These are phyloP conservation scores for Rhodotorula paludigena DNA, from an alignment of 768 basidiomycete species.

Conservation along the genomic window DNA sequence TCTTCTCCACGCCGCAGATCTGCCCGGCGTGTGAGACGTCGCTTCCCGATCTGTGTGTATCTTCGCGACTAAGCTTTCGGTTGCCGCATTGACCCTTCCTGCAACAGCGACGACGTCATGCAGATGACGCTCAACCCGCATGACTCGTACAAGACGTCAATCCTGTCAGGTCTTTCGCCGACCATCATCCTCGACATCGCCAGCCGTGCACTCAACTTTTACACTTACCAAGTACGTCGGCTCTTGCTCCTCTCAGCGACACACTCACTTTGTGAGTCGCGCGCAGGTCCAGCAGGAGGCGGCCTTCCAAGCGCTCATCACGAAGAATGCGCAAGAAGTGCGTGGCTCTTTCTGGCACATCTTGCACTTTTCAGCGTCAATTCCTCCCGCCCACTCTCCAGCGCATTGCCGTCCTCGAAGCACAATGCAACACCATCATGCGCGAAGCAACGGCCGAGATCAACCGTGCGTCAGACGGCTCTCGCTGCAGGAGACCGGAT, in stretches of 20 bases:
- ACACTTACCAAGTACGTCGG: constrained; percentile 6
- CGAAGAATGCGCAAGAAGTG: constrained; percentile 36
- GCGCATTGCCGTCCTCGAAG: constrained; percentile 33
- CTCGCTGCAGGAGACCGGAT: not conserved
- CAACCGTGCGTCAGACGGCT: not conserved
- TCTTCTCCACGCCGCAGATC: constrained; percentile 32
- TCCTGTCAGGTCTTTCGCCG: constrained; percentile 39
- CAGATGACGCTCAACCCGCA: constrained; percentile 37
- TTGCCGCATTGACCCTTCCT: not conserved
- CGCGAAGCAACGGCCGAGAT: constrained; percentile 33
- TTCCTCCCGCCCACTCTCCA: not conserved
- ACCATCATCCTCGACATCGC: constrained; percentile 39
- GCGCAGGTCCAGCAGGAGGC: constrained; percentile 31
- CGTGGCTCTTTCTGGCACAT: not conserved
- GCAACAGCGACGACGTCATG: constrained; percentile 32
- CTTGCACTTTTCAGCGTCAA: too few relatives aligned
- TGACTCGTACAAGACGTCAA: constrained; percentile 39
- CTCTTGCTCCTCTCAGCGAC: not conserved
- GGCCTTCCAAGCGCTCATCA: constrained; percentile 31
- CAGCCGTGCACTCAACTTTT: constrained; percentile 39
- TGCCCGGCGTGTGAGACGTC: constrained; percentile 42
- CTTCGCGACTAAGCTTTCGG: not conserved
- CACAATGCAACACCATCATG: constrained; percentile 23
- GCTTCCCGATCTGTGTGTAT: constrained; percentile 34
- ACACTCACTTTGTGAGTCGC: not conserved